Evolutionary conservation across 805 yeast genomes (phyloP), one percentile per base, ranked within the genome.

Genomic region (Candida ascalaphidarum): DNA sequence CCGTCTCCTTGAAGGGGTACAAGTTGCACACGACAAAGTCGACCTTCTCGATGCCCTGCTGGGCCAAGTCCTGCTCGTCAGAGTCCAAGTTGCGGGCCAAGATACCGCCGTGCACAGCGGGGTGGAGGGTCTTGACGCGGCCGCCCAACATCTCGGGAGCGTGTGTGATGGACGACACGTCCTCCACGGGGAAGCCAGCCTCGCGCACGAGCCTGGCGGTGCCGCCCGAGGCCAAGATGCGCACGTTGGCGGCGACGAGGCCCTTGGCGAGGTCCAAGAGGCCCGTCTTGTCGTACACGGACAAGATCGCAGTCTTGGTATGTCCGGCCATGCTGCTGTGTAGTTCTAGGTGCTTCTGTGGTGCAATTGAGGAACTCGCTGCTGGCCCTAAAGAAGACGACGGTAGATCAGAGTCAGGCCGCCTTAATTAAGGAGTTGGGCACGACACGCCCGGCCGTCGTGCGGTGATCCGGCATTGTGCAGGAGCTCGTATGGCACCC

Each of bases 71-170:
- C 46, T 75, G 64, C 61, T 86, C 94, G 61, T 92, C 98, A 39
- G 81, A 68, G 45, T 82, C 94, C 55, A 85, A 71, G 63, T 92
- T 75, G 66, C 97, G 77, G 29, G 98, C 97, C 44, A 92, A 72
- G 48, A 92, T 92, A 58, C 94, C 95, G 47, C 95, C 98, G 58
- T 92, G 98, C 37, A 92, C 96, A 17, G 97, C 98, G 22, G 98
- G 98, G 57, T 92, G 98, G 47, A 92, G 70, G 35, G 98, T 92
- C 68, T 92, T 92, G 46, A 92, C 98, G 63, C 98, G 76, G 40
- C 98, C 98, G 39, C 96, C 95, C 44, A 92, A 71, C 95, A 92
- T 92, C 62, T 92, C 98, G 29, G 98, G 98, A 22, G 97, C 97
- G 52, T 92, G 95, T 21, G 98, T 92, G 55, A 92, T 85, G 34